Conservation (phyloP, 495 filamentous ascomycete genomes). For the Evernia prunastri region DNA sequence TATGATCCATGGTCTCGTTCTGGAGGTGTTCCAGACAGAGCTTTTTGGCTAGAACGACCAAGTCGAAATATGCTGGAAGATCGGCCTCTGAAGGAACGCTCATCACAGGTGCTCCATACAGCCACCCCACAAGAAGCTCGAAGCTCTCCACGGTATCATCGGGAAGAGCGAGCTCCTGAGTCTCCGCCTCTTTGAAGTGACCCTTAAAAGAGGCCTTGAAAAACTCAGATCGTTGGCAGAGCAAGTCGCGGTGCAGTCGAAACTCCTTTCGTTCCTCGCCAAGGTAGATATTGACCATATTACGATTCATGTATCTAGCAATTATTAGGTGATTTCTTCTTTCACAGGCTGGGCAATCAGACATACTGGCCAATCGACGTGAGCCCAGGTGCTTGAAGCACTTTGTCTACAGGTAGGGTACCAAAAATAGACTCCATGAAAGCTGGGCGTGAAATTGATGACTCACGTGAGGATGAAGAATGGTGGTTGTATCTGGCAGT, state of each 20-base stretch:
- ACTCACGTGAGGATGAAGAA: too few species aligned
- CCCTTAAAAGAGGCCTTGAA: background rate
- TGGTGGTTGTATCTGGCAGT: too few species aligned
- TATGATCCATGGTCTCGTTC: background rate
- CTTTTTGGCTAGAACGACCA: background rate
- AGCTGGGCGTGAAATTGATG: too few species aligned
- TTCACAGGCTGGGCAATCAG: background rate
- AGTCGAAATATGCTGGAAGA: background rate
- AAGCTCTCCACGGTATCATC: background rate
- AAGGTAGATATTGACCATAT: background rate
- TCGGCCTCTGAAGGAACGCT: background rate
- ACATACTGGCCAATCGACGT: background rate
- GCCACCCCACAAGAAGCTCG: background rate
- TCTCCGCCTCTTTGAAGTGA: background rate
- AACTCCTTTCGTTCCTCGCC: background rate
- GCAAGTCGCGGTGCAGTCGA: constrained; percentile 7
- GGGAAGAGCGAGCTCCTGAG: background rate
- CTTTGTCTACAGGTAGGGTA: background rate
- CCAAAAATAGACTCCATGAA: too few species aligned
- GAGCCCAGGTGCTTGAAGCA: background rate
- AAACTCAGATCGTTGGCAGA: background rate
- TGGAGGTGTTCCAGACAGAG: background rate
- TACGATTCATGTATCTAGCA: background rate
- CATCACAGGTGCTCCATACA: background rate
- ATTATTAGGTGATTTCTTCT: background rate